These are phyloP conservation scores for Hirsutella thompsonii DNA, from an alignment of 2,329 filamentous ascomycete species.

Conservation along the genomic window DNA sequence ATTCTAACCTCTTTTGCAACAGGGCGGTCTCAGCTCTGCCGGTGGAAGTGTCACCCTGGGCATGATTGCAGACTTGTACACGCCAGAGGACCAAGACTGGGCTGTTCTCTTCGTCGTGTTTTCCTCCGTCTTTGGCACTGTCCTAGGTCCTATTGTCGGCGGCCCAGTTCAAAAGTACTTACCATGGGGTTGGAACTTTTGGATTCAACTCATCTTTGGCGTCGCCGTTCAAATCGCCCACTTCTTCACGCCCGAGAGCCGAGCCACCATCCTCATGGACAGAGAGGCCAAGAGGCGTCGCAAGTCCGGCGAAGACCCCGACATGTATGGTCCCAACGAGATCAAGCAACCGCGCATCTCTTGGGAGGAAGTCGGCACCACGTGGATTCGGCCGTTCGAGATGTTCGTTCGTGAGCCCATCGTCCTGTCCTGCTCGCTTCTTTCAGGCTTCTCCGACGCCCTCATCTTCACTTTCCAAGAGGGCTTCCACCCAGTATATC, in stretches of 20 bases:
- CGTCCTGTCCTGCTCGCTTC: constrained; percentile 54
- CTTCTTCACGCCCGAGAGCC: constrained; percentile 59
- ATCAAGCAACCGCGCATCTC: constrained; percentile 47
- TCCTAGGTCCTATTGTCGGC: constrained; percentile 66
- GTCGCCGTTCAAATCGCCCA: constrained; percentile 55
- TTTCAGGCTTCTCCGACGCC: constrained; percentile 61
- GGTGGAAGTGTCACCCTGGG: constrained; percentile 62
- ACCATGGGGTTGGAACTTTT: constrained; percentile 62
- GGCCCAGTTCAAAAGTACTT: constrained; percentile 59
- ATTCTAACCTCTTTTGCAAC: no score
- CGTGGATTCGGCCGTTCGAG: constrained; percentile 53
- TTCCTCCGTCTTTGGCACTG: constrained; percentile 65
- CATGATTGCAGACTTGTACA: constrained; percentile 65
- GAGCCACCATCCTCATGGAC: constrained; percentile 67
- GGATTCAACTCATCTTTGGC: constrained; percentile 79
- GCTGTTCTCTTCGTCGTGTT: constrained; percentile 68
- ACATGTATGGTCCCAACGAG: constrained; percentile 63
- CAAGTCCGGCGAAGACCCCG: constrained; percentile 36
- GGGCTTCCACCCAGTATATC: constrained; percentile 54
- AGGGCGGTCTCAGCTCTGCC: constrained; percentile 55
- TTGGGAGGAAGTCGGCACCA: constrained; percentile 38
- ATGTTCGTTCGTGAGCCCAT: constrained; percentile 68
- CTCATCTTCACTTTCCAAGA: constrained; percentile 71
- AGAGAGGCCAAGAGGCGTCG: constrained; percentile 63
- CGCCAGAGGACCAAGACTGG: constrained; percentile 58